These are phyloP conservation scores for Thraustotheca clavata DNA, from an alignment of 352 stramenopile genomes.

Conservation along the genomic window DNA sequence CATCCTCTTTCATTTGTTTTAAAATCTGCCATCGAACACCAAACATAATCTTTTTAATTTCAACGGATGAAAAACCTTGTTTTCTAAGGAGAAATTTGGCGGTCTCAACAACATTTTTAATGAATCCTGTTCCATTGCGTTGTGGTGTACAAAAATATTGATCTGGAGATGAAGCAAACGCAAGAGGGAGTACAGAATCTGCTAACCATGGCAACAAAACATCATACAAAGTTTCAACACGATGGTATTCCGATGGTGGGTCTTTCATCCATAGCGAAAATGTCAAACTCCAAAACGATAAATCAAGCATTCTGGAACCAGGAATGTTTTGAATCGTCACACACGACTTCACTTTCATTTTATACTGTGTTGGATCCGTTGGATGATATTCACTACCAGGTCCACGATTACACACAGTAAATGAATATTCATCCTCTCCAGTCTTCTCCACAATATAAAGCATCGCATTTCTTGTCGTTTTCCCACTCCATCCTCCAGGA, in stretches of 20 bases:
- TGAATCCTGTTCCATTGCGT: slow-evolving; percentile 67
- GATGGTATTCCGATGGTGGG: slow-evolving; percentile 78
- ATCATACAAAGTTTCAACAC: slow-evolving; percentile 83
- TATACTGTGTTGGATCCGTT: slow-evolving; percentile 29
- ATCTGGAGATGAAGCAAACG: slow-evolving; percentile 34
- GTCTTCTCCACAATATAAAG: slow-evolving; percentile 79
- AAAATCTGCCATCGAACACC: slow-evolving; percentile 20
- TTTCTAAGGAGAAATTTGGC: slow-evolving; percentile 33
- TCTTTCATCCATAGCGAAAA: slow-evolving; percentile 83
- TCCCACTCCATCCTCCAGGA: slow-evolving; percentile 73
- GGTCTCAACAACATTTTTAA: slow-evolving; percentile 73
- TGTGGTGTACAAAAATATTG: slow-evolving; percentile 44
- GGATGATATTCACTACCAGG: slow-evolving; percentile 78
- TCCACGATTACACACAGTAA: slow-evolving; percentile 86
- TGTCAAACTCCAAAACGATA: slow-evolving; percentile 76
- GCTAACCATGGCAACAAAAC: slow-evolving; percentile 83
- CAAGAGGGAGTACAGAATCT: slow-evolving; percentile 60
- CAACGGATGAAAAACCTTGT: slow-evolving; percentile 38
- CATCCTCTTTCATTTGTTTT: slow-evolving; percentile 13
- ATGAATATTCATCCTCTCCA: slow-evolving; percentile 44
- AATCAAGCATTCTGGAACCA: slow-evolving; percentile 56
- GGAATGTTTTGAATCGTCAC: slow-evolving; percentile 61
- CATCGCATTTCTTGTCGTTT: slow-evolving; percentile 58
- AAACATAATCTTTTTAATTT: slow-evolving; percentile 40
- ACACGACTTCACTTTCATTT: slow-evolving; percentile 73